Percentiles rank a stretch among this genome's conserved stretches.
These are phyloP conservation scores for Coniferiporia sulphurascens DNA, from an alignment of 1,284 basidiomycete genomes.

Conservation along the genomic window DNA sequence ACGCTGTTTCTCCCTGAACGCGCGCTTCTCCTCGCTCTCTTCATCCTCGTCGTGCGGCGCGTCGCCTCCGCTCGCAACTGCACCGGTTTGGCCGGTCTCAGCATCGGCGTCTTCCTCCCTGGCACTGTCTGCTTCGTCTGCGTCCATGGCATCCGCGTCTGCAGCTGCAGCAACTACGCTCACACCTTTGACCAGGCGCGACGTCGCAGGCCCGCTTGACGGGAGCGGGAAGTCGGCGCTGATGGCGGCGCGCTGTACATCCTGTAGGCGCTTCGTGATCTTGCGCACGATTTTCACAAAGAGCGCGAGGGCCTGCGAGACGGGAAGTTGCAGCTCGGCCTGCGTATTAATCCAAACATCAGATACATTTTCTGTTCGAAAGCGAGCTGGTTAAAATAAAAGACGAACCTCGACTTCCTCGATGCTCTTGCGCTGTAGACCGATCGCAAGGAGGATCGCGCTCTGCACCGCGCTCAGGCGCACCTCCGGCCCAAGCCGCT, in stretches of 20 bases:
- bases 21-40: constrained; percentile 39
- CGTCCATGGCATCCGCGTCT: constrained; percentile 23
- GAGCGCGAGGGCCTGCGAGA: constrained; percentile 85
- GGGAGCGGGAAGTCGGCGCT: constrained; percentile 45
- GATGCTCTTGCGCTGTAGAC: constrained; percentile 87
- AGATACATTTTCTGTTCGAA: background rate
- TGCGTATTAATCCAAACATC: constrained; percentile 26
- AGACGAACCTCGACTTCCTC: constrained; percentile 79
- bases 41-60: constrained; percentile 24
- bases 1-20: constrained; percentile 64
- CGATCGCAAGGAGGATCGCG: constrained; percentile 84
- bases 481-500: constrained; percentile 58
- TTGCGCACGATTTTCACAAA: constrained; percentile 91
- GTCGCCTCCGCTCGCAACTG: constrained; percentile 53
- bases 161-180: background rate
- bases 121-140: constrained; percentile 36
- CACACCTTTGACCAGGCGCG: constrained; percentile 11
- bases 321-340: constrained; percentile 78
- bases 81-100: constrained; percentile 16
- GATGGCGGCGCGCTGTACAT: constrained; percentile 78
- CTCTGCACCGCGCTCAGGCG: constrained; percentile 82
- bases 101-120: constrained; percentile 49
- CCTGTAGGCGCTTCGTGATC: constrained; percentile 74
- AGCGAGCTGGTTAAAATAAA: background rate
- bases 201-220: constrained; percentile 8